phyloP scores from a whole-genome alignment of 768 basidiomycete genomes.

The Pholiota molesta region DNA sequence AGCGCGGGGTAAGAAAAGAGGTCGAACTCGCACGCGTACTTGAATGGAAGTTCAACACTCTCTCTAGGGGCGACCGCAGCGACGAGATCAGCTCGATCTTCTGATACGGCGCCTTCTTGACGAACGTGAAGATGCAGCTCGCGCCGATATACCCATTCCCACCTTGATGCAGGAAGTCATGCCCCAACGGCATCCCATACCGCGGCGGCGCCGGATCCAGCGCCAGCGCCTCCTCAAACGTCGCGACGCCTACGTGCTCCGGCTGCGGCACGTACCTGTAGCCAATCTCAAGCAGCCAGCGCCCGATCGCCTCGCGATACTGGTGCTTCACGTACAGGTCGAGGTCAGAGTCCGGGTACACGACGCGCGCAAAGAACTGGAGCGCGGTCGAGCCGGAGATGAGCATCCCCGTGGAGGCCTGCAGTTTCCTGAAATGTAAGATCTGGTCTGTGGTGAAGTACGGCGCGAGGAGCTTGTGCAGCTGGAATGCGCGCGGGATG shows the following conservation, averaged over 20 bases:
- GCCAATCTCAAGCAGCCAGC: background rate
- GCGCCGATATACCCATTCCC: background rate
- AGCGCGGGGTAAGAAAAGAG: background rate
- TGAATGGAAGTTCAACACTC: slow-evolving; percentile 1
- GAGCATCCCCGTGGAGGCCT: background rate
- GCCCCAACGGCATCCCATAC: background rate
- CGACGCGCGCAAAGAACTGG: background rate
- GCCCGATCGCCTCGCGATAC: background rate
- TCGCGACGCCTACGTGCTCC: background rate
- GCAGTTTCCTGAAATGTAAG: background rate
- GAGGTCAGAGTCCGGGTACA: background rate
- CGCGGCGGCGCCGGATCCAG: no score
- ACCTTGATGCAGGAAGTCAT: background rate
- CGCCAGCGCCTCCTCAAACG: background rate
- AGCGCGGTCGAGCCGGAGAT: slow-evolving; percentile 2
- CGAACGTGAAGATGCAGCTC: background rate
- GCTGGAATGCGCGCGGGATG: background rate
- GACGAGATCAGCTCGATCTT: slow-evolving; percentile 1
- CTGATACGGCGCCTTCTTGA: background rate
- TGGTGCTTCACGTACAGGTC: background rate
- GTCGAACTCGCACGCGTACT: background rate
- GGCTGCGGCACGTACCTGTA: background rate
- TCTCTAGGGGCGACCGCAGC: background rate
- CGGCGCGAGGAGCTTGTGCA: background rate
- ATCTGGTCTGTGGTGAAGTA: background rate